Evolutionary conservation across 306 rosid genomes (phyloP), one percentile per base, ranked within the genome.

Genomic region (Myrica gale): DNA sequence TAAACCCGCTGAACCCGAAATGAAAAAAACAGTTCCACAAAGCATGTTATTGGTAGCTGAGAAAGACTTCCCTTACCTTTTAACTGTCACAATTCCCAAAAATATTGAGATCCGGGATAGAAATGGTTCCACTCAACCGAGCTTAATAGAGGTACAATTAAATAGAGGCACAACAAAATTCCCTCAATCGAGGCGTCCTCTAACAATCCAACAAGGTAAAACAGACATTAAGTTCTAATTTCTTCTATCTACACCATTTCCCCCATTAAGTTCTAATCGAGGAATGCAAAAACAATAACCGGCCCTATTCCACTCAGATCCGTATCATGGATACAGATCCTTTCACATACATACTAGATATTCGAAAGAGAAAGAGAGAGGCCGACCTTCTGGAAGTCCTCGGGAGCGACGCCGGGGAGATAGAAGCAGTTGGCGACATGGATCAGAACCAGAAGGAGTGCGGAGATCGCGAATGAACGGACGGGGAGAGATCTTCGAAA

Each of bases 381-480:
- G 79, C 81, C 75, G 70, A 92, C 99, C 99, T 96, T 89, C 16
- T 51, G 39, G 85, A 96, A 92, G 58, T 92, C 99, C 83, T 90
- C 93, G 1, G 99, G 99, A 47, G 99, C 99, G 62, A 96, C 99
- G 23, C 99, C 99, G 13, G 99, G 99, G 78, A 96, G 99, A 78
- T 96, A 96, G 87, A 96, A 96, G 75, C 83, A 88, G 84, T 65
- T 73, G 77, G 81, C 87, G 68, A 82, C 85, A 79, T 87, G 93
- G 79, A 92, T 9, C 78, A 96, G 82, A 52, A 84, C 63, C 41
- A 92, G 85, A 43, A 90, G 74, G 53, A 85, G 51, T 1, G 89
- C 80, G 23, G 74, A 85, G 82, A 88, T 77, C 68, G 83, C 42
- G 44, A 80, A 47, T 16, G 75, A 21, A 45, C 19, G 69, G 51